Evolutionary conservation across 2,329 filamentous ascomycete genomes (phyloP).

Genomic region (Colletotrichum sp.): DNA sequence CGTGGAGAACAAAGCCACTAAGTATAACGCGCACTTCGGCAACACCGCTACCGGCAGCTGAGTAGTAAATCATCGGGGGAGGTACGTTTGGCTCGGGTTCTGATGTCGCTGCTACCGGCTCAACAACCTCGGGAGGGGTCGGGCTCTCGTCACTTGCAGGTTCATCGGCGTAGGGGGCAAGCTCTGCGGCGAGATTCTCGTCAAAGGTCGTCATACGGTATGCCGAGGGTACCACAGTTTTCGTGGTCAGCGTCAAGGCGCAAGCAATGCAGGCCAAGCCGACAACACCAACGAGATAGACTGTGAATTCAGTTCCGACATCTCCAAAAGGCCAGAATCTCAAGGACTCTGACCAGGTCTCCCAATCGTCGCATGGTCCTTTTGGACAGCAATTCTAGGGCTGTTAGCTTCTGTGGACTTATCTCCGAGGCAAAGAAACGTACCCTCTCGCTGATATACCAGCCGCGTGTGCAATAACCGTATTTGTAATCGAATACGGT

Average conservation of each 20-base stretch:
- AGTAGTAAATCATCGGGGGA: slow-evolving; percentile 90
- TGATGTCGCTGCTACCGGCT: slow-evolving; percentile 32
- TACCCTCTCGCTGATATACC: slow-evolving; percentile 77
- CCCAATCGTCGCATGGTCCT: slow-evolving; percentile 62
- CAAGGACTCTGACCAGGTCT: slow-evolving; percentile 58
- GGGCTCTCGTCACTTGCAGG: slow-evolving; percentile 48
- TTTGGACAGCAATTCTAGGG: slow-evolving; percentile 56
- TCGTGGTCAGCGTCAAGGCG: slow-evolving; percentile 84
- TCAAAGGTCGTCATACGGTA: slow-evolving; percentile 88
- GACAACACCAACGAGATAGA: slow-evolving; percentile 78
- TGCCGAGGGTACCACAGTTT: slow-evolving; percentile 89
- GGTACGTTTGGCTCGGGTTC: slow-evolving; percentile 32
- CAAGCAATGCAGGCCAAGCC: slow-evolving; percentile 75
- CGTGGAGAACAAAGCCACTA: slow-evolving; percentile 96
- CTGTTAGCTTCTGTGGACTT: slow-evolving; percentile 13
- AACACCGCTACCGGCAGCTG: slow-evolving; percentile 93
- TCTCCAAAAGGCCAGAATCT: slow-evolving; percentile 49
- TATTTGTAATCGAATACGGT: slow-evolving; percentile 90
- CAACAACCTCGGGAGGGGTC: slow-evolving; percentile 44
- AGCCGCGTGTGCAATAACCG: slow-evolving; percentile 77
- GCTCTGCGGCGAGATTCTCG: slow-evolving; percentile 81
- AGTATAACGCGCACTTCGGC: slow-evolving; percentile 97
- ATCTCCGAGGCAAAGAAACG: slow-evolving; percentile 13
- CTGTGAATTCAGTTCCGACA: slow-evolving; percentile 75
- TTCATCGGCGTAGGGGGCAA: slow-evolving; percentile 38